Evolutionary conservation across 75 land plant genomes (phyloP), one percentile per base, ranked within the genome.

Genomic region (Cunninghamia lanceolata): DNA sequence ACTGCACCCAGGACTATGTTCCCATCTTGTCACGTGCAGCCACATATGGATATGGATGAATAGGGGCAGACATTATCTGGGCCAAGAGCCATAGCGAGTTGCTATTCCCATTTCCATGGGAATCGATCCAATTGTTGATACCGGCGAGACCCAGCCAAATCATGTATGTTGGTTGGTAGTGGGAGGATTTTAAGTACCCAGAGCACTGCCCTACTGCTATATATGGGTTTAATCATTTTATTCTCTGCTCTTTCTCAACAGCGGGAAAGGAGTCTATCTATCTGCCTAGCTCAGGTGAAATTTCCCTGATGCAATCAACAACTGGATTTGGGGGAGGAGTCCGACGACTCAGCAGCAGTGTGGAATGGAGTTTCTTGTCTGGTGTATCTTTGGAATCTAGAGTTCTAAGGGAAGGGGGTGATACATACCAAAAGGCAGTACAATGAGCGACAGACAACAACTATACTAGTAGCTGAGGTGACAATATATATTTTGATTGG

Each of bases 51-150:
- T 71, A 71, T 28, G 34, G 59, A 54, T 54, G 59, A 54, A 54
- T 54, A 16, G 59, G 7, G 59, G 59, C 6, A 2, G 17, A n/a
- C 36, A 74, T 74, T 78, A 14, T 78, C 82, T 78, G 82, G 82
- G 82, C 82, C 82, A 78, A 78, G 82, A 78, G 42, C 82, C 82
- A 78, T 78, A 39, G 42, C 13, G 46, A 78, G 82, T 78, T 78
- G 74, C 9, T 71, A 34, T 71, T 71, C 30, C 36, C 30, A 9
- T 71, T 71, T 71, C 74, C 36, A 71, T 30, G 32, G 36, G 36
- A 8, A 8, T 71, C n/a, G 0, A 9, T n/a, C 1, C 32, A n/a
- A 9, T 28, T 71, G 10, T 71, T 71, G 74, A 71, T 71, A 71
- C 30, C 74, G 3, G 74, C 5, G n/a, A 71, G 74, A 71, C 74